Evolutionary conservation across 345 rosid genomes (phyloP), one percentile per base, ranked within the genome.

Genomic region (Raphanus sativus): DNA sequence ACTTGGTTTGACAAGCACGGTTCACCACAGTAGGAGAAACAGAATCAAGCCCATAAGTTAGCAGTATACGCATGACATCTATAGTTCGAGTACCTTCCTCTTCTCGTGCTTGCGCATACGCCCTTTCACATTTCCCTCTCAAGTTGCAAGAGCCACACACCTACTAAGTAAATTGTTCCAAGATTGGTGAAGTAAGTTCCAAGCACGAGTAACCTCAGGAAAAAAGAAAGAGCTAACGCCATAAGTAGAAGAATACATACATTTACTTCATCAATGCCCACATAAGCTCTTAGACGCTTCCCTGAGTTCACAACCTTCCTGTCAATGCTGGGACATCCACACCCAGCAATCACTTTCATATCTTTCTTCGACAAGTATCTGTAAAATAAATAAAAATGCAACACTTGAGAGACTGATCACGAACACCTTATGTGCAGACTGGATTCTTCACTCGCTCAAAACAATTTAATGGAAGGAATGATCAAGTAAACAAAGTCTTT

Each of bases 221-320:
- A 48, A 21, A 21, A 6, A 61, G 9, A 28, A 60, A 26, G 34
- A 12, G 9, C 64, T 60, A 60, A 28, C 16, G 64, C 16, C 11
- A 28, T 28, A 60, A 60, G 2, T 60, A 13, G 33, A 33, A 10
- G 34, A 34, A 50, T 36, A 73, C 93, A 76, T 84, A 92, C 94
- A 86, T 87, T 85, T 69, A 80, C 86, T 88, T 94, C 98, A 54
- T 86, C 84, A 54, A 92, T 77, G 77, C 89, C 89, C 0, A 92
- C 84, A 81, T 83, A 81, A 34, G 89, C 91, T 86, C 97, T 82
- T 67, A 94, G 73, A 65, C 95, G 92, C 76, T 94, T 94, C 75
- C 88, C 97, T 0, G 92, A 92, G 79, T 94, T 94, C 67, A 88
- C 95, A 7, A 94, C 97, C 86, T 94, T 90, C 80, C 97, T 86